Percentiles rank a stretch among this genome's conserved stretches.
phyloP scores from a whole-genome alignment of 257 asterid genomes.

The Orobanche coerulescens region DNA sequence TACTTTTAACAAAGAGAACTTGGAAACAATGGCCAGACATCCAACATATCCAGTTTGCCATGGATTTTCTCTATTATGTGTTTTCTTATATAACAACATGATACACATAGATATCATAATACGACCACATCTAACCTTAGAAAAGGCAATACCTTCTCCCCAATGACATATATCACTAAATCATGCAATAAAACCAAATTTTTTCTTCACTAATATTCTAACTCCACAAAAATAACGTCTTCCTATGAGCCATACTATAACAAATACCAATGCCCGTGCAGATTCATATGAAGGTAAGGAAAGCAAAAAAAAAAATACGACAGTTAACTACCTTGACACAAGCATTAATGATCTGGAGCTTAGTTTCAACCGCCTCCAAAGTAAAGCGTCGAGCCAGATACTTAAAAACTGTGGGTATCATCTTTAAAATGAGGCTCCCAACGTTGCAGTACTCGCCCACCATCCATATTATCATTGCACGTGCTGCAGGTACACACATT shows the following conservation, averaged over 20 bases:
- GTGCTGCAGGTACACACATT: slow-evolving; percentile 68
- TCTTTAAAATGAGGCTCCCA: slow-evolving; percentile 54
- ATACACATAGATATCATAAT: not conserved
- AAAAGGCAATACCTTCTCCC: not conserved
- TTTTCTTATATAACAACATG: not conserved
- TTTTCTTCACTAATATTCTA: not conserved
- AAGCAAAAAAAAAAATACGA: not conserved
- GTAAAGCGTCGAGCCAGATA: slow-evolving; percentile 71
- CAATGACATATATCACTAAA: slow-evolving; percentile 4
- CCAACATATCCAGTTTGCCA: not conserved
- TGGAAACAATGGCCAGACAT: not conserved
- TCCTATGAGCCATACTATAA: slow-evolving; percentile 3
- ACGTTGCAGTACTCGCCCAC: slow-evolving; percentile 69
- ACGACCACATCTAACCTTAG: not conserved
- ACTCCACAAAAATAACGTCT: slow-evolving; percentile 9
- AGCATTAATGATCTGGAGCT: slow-evolving; percentile 88
- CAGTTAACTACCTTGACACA: slow-evolving; percentile 56
- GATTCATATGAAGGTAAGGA: slow-evolving; percentile 10
- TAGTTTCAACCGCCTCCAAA: slow-evolving; percentile 69
- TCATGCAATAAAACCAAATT: not conserved
- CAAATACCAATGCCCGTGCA: slow-evolving; percentile 4
- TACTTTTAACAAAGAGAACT: not conserved
- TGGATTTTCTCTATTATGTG: not conserved
- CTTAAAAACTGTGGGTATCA: slow-evolving; percentile 56
- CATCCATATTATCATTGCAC: slow-evolving; percentile 95